Evolutionary conservation across 2,329 filamentous ascomycete species (phyloP), one percentile per base, ranked within the genome.

Genomic region (Nemania sp.): DNA sequence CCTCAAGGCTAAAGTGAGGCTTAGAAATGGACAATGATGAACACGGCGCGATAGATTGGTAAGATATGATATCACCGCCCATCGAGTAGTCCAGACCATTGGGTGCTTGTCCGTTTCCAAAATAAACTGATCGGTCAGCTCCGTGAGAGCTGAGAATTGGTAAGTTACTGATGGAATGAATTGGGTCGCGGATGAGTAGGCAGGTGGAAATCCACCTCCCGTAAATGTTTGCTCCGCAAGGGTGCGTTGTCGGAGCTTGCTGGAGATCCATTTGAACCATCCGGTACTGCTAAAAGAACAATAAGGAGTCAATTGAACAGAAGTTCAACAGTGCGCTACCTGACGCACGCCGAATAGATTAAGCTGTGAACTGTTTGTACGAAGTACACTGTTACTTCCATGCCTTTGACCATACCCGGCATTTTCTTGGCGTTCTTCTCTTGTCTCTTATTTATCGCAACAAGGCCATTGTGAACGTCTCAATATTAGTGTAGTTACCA

Each of bases 101-200:
- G 5, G 23, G 14, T 41, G 39, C 28, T 39, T 20, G 28, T 19
- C 8, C 9, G 19, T 42, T 37, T 22, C 42, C 41, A 49, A 50
- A 53, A 52, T 50, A 56, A 46, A 26, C 30, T 47, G 28, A 31
- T 20, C 26, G 31, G 45, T 57, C 50, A 51, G 56, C 46, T 44
- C 33, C 33, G 34, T 15, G 20, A 43, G 49, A 41, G 50, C 53
- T 59, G 56, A 59, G 41, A 53, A 26, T 43, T 54, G 41, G 50
- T 51, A 36, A 54, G n/a, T n/a, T 45, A 49, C 50, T 42, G 53
- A 31, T 44, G 34, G 12, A 37, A n/a, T n/a, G n/a, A n/a, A n/a
- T n/a, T n/a, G n/a, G n/a, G n/a, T n/a, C n/a, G n/a, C n/a, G n/a
- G n/a, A n/a, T n/a, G n/a, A n/a, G n/a, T n/a, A n/a, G n/a, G 28